Percentiles rank a stretch among this genome's conserved stretches.
Conservation (phyloP, 495 filamentous ascomycete species). For the Talaromyces nanjingensis region DNA sequence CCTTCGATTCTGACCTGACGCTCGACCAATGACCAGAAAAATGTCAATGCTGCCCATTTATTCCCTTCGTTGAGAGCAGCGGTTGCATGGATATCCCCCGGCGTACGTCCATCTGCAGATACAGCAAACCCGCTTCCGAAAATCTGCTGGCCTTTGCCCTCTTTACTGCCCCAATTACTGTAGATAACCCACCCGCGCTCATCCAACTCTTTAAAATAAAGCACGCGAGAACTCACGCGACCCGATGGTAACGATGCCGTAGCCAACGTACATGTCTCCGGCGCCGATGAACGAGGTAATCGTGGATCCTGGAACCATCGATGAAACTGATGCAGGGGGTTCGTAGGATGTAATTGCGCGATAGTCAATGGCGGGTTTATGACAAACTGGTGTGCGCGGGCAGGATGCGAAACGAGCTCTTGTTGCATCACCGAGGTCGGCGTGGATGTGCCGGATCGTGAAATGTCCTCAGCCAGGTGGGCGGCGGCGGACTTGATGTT, state of each 20-base stretch:
- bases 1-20: slow-evolving; percentile 86
- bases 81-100: slow-evolving; percentile 14
- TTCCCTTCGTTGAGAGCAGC: slow-evolving; percentile 23
- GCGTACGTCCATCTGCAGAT: slow-evolving; percentile 18
- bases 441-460: slow-evolving; percentile 29
- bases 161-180: slow-evolving; percentile 73
- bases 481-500: slow-evolving; percentile 1
- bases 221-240: slow-evolving; percentile 72
- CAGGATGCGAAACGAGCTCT: slow-evolving; percentile 30
- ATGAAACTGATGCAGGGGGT: slow-evolving; percentile 78
- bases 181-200: slow-evolving; percentile 81
- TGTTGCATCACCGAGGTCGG: slow-evolving; percentile 29
- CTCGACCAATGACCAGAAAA: slow-evolving; percentile 60
- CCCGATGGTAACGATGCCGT: slow-evolving; percentile 84
- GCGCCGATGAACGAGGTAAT: slow-evolving; percentile 52
- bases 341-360: slow-evolving; percentile 32
- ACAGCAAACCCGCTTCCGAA: slow-evolving; percentile 19
- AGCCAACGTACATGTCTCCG: slow-evolving; percentile 68
- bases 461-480: slow-evolving; percentile 15
- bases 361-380: slow-evolving; percentile 38
- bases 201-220: slow-evolving; percentile 80
- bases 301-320: slow-evolving; percentile 74
- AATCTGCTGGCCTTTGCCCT: slow-evolving; percentile 39
- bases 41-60: slow-evolving; percentile 38
- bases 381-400: slow-evolving; percentile 41